Evolutionary conservation across 2,329 filamentous ascomycete genomes (phyloP).

Genomic region (Arthrobotrys sphaeroides): DNA sequence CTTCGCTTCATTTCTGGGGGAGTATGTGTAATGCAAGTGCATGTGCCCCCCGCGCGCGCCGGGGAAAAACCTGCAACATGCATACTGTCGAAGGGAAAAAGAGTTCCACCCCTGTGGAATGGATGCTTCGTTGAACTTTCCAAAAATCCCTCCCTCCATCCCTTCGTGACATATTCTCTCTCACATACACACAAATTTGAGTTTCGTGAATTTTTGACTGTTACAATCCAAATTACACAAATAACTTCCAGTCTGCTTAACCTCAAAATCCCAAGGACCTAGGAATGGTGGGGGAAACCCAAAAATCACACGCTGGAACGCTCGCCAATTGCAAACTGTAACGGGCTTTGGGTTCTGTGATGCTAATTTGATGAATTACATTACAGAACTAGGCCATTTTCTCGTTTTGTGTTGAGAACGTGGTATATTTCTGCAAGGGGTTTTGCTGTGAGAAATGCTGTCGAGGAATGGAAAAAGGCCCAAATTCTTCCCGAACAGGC

Average conservation of each 20-base stretch:
- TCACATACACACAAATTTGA: not conserved
- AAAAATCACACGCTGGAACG: conserved; percentile 5
- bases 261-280: not conserved
- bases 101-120: conserved; percentile 16
- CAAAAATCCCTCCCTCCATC: not conserved
- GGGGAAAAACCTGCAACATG: not conserved
- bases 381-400: conserved; percentile 4
- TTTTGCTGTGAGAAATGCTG: conserved; percentile 1
- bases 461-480: conserved; percentile 33
- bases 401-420: conserved; percentile 50
- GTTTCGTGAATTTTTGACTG: not conserved
- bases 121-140: conserved; percentile 22
- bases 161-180: not conserved
- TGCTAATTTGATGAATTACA: not conserved
- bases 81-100: not conserved
- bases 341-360: too few relatives aligned
- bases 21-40: not conserved
- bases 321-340: not conserved
- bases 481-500: conserved; percentile 31
- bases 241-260: not conserved
- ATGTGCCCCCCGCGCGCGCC: not conserved
- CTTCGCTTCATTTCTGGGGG: not conserved
- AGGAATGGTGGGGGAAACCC: conserved; percentile 27
- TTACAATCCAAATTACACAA: not conserved
- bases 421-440: conserved; percentile 46